These are phyloP conservation scores for Skeletonema costatum DNA, from an alignment of 108 stramenopile species.

Conservation along the genomic window DNA sequence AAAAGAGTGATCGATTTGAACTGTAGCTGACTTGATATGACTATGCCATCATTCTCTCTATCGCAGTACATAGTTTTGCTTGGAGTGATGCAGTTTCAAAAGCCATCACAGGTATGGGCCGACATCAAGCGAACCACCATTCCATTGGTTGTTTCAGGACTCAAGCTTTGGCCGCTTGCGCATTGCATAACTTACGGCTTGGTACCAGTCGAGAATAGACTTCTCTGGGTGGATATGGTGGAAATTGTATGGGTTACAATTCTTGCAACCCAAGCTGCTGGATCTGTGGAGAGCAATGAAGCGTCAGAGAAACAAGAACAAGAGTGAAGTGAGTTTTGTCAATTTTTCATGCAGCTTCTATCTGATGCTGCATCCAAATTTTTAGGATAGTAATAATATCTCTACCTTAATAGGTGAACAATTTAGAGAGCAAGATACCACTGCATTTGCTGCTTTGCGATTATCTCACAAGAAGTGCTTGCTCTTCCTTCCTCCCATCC, in stretches of 20 bases:
- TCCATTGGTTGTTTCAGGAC: constrained; percentile 64
- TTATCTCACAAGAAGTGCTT: no score
- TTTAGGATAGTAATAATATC: no score
- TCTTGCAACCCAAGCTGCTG: constrained; percentile 57
- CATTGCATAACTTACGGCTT: constrained; percentile 83
- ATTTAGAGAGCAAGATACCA: no score
- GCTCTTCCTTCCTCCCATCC: no score
- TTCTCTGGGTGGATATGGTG: constrained; percentile 87
- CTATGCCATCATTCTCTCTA: background rate
- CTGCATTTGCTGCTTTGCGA: no score
- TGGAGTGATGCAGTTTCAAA: constrained; percentile 56
- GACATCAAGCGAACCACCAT: constrained; percentile 76
- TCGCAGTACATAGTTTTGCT: constrained; percentile 57
- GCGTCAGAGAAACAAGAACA: no score
- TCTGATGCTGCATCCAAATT: no score
- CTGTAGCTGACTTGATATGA: background rate
- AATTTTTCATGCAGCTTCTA: no score
- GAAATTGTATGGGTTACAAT: constrained; percentile 93
- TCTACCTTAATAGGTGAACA: no score
- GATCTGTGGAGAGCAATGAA: no score
- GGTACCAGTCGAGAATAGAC: constrained; percentile 75
- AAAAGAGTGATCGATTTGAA: background rate
- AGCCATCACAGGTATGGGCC: constrained; percentile 47
- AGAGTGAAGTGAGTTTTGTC: no score
- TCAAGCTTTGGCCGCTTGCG: constrained; percentile 87